Evolutionary conservation across 2,329 filamentous ascomycete genomes (phyloP), one percentile per base, ranked within the genome.

Genomic region (Microsporum ferrugineum): DNA sequence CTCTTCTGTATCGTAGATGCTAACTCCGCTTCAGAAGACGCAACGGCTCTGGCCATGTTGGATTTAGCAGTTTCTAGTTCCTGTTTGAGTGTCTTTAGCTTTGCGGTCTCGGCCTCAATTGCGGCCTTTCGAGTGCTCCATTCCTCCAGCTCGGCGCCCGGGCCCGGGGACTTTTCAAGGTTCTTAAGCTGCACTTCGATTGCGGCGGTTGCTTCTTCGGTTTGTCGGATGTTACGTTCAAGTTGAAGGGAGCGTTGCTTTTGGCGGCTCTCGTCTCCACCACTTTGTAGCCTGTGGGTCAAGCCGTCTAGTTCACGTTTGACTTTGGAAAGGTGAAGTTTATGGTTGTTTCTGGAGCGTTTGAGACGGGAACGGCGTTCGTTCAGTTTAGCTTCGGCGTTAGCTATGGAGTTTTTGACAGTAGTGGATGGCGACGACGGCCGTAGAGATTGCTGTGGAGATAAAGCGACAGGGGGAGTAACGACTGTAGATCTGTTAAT

Each of bases 341-440:
- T 83, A 70, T 86, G 84, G 59, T 86, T 83, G 66, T 82, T 83
- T 66, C 82, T 83, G 61, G 77, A 79, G 67, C 82, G 82, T 70
- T 82, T 84, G 59, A 83, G 72, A 51, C 81, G 80, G 65, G 81
- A 79, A 58, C 82, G 80, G 61, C 79, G 79, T 64, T 86, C 84
- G 63, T 80, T 80, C 31, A 85, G 72, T 67, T 84, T 84, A 58
- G 78, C 76, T 68, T 86, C 83, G 43, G 82, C 82, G 43, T 83
- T 82, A 63, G 80, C 75, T 60, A 87, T 84, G 5, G 84, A 86
- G 63, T 85, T 85, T 70, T 81, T 84, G 58, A 87, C 74, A 0
- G 84, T 86, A 14, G 84, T 85, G 12, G 80, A 82, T 14, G 84
- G 84, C 29, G 84, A 86, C 43, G 83, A 83, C 53, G 84, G 84